Percentiles rank a stretch among this genome's conserved stretches.
Conservation (phyloP, 1,139 yeast species). For the Yamadazyma triangularis region DNA sequence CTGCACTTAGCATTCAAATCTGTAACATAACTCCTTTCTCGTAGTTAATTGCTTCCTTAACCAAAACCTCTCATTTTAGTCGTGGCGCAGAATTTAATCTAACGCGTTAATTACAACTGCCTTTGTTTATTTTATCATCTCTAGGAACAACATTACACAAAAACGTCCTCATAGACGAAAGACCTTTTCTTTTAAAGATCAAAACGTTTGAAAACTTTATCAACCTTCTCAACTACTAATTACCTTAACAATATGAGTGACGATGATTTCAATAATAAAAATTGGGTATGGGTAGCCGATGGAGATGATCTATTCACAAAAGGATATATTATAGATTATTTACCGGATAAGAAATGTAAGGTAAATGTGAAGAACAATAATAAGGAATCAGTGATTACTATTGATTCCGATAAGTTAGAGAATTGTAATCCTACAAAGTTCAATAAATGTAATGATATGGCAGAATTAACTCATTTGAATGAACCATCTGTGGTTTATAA, state of each 20-base stretch:
- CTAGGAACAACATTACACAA: neutral
- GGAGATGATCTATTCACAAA: conserved; percentile 58
- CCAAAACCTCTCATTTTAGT: no score
- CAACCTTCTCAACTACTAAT: no score
- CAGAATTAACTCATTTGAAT: conserved; percentile 87
- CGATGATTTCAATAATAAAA: conserved; percentile 49
- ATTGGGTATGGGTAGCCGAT: conserved; percentile 85
- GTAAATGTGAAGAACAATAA: conserved; percentile 48
- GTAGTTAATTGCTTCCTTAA: no score
- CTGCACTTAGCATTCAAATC: no score
- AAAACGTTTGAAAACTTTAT: no score
- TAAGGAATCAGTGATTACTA: conserved; percentile 28
- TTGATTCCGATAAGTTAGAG: conserved; percentile 46
- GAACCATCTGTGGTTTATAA: conserved; percentile 93
- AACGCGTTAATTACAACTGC: no score
- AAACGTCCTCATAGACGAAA: neutral
- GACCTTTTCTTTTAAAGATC: neutral
- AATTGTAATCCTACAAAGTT: conserved; percentile 88
- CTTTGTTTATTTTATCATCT: no score
- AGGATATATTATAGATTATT: conserved; percentile 61
- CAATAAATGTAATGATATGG: conserved; percentile 92
- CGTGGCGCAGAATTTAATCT: no score
- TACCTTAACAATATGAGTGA: no score
- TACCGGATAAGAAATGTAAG: conserved; percentile 45
- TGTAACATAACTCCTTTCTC: no score